Conservation (phyloP, 2,329 filamentous ascomycete species). For the Calonectria pseudoturangicola region DNA sequence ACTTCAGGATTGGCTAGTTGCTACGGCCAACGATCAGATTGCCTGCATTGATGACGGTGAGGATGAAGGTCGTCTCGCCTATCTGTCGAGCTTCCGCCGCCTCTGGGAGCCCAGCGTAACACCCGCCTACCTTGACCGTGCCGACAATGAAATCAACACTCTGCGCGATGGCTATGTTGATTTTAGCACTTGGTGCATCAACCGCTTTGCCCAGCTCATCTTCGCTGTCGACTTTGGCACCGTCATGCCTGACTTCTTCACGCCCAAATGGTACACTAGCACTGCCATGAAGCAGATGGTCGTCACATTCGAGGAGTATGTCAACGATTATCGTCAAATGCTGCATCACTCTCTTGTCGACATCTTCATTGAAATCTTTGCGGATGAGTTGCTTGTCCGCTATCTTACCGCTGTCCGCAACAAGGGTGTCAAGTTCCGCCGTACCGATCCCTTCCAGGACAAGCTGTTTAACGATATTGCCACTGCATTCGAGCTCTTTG, state of each 20-base stretch:
- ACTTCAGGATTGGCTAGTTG: slow-evolving; percentile 95
- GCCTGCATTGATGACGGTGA: slow-evolving; percentile 96
- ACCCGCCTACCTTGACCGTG: slow-evolving; percentile 85
- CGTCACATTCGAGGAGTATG: slow-evolving; percentile 95
- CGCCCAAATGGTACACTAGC: slow-evolving; percentile 88
- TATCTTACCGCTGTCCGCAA: slow-evolving; percentile 93
- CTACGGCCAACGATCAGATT: slow-evolving; percentile 98
- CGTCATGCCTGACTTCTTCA: slow-evolving; percentile 94
- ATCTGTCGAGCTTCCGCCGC: slow-evolving; percentile 89
- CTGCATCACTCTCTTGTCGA: slow-evolving; percentile 92
- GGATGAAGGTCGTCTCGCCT: slow-evolving; percentile 83
- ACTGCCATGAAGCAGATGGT: slow-evolving; percentile 95
- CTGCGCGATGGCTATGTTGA: slow-evolving; percentile 96
- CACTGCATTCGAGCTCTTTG: slow-evolving; percentile 93
- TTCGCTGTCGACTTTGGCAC: slow-evolving; percentile 92
- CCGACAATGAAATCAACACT: slow-evolving; percentile 81
- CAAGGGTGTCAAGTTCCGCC: slow-evolving; percentile 90
- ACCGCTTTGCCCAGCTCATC: slow-evolving; percentile 89
- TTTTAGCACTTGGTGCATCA: slow-evolving; percentile 93
- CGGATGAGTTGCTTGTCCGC: slow-evolving; percentile 90
- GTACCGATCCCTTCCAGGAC: slow-evolving; percentile 90
- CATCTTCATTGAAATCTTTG: slow-evolving; percentile 94
- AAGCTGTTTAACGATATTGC: slow-evolving; percentile 96
- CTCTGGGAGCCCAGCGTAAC: slow-evolving; percentile 89
- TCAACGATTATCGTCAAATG: slow-evolving; percentile 88